Conservation (phyloP, 225 moss, liverwort and hornwort genomes). For the Pseudisothecium myosuroides region DNA sequence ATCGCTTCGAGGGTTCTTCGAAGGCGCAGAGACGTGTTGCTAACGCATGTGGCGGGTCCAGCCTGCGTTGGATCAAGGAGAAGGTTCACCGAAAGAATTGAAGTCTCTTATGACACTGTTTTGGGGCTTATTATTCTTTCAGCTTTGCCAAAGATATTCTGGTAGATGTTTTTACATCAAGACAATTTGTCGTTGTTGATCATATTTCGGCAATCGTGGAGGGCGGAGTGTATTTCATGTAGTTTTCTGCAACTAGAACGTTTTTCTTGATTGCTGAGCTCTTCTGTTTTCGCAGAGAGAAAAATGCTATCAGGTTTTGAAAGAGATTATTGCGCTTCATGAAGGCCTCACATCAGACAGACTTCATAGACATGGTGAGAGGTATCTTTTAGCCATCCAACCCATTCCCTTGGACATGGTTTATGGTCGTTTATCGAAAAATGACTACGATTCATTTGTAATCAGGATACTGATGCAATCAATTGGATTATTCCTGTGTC, state of each 20-base stretch:
- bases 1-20: too few species aligned
- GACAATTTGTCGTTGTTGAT: background rate
- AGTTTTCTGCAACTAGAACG: background rate
- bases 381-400: background rate
- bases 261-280: background rate
- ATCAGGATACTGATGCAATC: too few species aligned
- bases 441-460: background rate
- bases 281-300: background rate
- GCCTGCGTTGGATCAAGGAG: conserved; percentile 75
- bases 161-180: background rate
- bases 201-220: background rate
- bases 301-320: background rate
- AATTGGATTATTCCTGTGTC: background rate
- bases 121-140: background rate
- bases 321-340: background rate
- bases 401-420: background rate
- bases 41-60: conserved; percentile 35
- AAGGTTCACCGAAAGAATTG: conserved; percentile 47
- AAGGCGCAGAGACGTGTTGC: too few species aligned
- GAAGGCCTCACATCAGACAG: background rate
- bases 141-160: background rate
- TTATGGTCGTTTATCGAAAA: background rate
- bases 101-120: background rate
- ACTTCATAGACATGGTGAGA: background rate
- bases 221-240: background rate